These are phyloP conservation scores for Purshia tridentata DNA, from an alignment of 306 rosid species.

Conservation along the genomic window DNA sequence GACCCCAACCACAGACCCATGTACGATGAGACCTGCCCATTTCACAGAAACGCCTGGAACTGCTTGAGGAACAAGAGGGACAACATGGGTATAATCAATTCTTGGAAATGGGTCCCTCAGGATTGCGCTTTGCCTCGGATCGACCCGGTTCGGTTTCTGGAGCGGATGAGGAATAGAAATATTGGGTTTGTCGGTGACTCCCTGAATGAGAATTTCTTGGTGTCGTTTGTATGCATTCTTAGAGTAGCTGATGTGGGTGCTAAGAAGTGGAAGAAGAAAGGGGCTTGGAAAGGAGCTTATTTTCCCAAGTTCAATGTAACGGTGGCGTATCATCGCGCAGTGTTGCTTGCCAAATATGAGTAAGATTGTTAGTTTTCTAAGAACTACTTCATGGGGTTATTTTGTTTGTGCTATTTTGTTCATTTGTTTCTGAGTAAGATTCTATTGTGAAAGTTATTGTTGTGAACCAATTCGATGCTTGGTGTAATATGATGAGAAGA, in stretches of 20 bases:
- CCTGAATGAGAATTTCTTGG: conserved; percentile 79
- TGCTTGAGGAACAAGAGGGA: conserved; percentile 76
- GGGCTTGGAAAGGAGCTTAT: conserved; percentile 91
- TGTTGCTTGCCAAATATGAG: conserved; percentile 75
- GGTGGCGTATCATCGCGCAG: conserved; percentile 84
- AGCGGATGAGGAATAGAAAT: conserved; percentile 63
- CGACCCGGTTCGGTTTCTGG: conserved; percentile 61
- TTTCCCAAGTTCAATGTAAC: conserved; percentile 81
- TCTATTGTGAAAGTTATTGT: neutral
- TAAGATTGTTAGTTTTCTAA: conserved; percentile 29
- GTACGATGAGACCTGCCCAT: conserved; percentile 76
- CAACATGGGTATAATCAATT: conserved; percentile 62
- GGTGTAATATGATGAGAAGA: neutral
- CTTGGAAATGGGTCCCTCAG: conserved; percentile 75
- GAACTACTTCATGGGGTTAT: neutral
- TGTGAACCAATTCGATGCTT: neutral
- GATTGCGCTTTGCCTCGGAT: conserved; percentile 57
- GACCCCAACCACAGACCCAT: conserved; percentile 62
- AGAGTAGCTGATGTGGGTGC: conserved; percentile 71
- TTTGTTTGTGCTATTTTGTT: neutral
- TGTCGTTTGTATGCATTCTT: conserved; percentile 66
- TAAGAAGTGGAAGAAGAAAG: conserved; percentile 80
- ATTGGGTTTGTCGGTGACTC: conserved; percentile 86
- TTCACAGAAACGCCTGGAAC: conserved; percentile 91
- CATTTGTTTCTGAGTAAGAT: neutral